Percentiles rank a stretch among this genome's conserved stretches.
Evolutionary conservation across 2,329 filamentous ascomycete species (phyloP).

Genomic region (Aureobasidium sp.): DNA sequence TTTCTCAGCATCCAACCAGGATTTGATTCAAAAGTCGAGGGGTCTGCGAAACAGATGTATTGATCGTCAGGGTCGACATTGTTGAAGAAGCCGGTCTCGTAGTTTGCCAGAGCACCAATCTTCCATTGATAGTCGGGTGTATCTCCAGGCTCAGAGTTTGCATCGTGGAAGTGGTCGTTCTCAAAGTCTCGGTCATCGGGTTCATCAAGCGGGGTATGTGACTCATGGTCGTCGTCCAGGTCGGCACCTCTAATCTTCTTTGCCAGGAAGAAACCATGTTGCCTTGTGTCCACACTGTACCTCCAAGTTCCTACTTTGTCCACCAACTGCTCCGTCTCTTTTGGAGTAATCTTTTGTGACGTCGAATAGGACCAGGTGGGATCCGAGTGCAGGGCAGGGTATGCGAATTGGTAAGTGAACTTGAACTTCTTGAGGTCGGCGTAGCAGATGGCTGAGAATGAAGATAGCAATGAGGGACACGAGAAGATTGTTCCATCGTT

Average conservation of each 20-base stretch:
- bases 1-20: slow-evolving; percentile 94
- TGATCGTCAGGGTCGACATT: slow-evolving; percentile 60
- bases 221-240: slow-evolving; percentile 22
- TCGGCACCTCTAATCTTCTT: slow-evolving; percentile 53
- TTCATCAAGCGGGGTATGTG: slow-evolving; percentile 19
- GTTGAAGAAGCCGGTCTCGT: slow-evolving; percentile 82
- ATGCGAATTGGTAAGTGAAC: slow-evolving; percentile 98
- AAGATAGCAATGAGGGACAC: slow-evolving; percentile 81
- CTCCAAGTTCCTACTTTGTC: slow-evolving; percentile 83
- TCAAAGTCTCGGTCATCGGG: slow-evolving; percentile 22
- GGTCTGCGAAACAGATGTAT: slow-evolving; percentile 82
- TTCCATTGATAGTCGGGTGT: slow-evolving; percentile 66
- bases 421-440: slow-evolving; percentile 96
- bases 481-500: slow-evolving; percentile 95
- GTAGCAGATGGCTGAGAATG: slow-evolving; percentile 83
- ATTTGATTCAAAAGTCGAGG: slow-evolving; percentile 78
- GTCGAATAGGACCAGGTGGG: slow-evolving; percentile 54
- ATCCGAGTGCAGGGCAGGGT: slow-evolving; percentile 84
- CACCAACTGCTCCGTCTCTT: slow-evolving; percentile 70
- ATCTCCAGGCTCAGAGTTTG: slow-evolving; percentile 23
- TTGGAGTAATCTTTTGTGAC: slow-evolving; percentile 42
- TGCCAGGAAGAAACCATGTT: slow-evolving; percentile 93
- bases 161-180: slow-evolving; percentile 25
- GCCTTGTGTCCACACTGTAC: slow-evolving; percentile 69
- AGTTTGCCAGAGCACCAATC: slow-evolving; percentile 65